Conservation (phyloP, 495 filamentous ascomycete species). For the Neurospora cerealis region DNA sequence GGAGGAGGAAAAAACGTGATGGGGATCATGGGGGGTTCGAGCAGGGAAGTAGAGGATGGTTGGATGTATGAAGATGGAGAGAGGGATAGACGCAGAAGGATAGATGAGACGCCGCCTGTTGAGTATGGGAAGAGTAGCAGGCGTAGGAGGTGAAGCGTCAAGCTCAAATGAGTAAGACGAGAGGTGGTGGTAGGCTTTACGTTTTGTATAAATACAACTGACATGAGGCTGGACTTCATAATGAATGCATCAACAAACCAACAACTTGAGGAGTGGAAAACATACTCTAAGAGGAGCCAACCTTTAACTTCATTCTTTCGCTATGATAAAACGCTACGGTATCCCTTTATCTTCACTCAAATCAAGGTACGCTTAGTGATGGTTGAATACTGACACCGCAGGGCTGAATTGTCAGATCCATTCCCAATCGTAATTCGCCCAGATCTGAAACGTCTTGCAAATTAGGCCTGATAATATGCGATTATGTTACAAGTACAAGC, state of each 20-base stretch:
- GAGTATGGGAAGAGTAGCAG: not conserved
- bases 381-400: not conserved
- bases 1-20: slow-evolving; percentile 46
- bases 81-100: not conserved
- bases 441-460: not conserved
- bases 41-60: not conserved
- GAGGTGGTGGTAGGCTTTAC: not conserved
- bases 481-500: slow-evolving; percentile 79
- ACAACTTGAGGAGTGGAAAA: not conserved
- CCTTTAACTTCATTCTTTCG: not conserved
- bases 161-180: not conserved
- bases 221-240: not conserved
- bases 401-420: not conserved
- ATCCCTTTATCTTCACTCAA: not conserved
- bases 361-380: not conserved
- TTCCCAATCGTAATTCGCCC: not conserved
- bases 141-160: not conserved
- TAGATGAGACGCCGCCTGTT: not conserved
- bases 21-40: slow-evolving; percentile 13
- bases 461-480: slow-evolving; percentile 4
- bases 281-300: not conserved
- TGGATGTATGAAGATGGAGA: slow-evolving; percentile 44
- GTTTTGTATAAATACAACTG: not conserved
- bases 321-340: not conserved
- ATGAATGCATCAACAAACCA: not conserved